Base-by-base conservation (phyloP, 129 eudicot species). In the Arctium lappa region DNA sequence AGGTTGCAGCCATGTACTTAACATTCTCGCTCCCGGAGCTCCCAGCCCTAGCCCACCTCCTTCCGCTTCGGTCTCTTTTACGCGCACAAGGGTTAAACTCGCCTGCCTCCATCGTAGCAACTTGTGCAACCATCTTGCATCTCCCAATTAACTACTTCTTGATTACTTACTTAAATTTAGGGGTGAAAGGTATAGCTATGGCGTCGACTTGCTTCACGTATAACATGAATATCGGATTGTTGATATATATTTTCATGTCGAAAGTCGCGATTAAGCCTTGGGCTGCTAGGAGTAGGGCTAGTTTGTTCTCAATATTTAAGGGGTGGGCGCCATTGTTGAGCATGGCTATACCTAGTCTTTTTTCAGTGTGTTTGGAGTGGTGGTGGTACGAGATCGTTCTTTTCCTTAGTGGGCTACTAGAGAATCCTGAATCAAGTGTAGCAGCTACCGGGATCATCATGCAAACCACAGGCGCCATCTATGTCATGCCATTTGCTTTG, bases 371-470 rank as follows among this genome's bases (percentile, higher is more conserved):
- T 74, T 80, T 95, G 53, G 99, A 95, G 33, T 95, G 99, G 99
- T 95, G 99, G 99, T 95, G 93, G 94, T 95, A 95, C 31, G 99
- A 95, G 79, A 93, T 91, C 30, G 86, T 95, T 63, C 82, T 93
- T 8, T 88, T 95, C 53, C 86, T 95, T 31, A 87, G 97, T 18
- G 97, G 99, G 69, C 65, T 91, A 39, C 75, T 95, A 29, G 74
- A 53, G n/a, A 90, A 95, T 76, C 99, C 99, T 0, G 86, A 93
- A 73, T 88, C 94, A 5, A 79, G 90, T 66, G 94, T 93, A 3
- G 99, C 97, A 0, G 97, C 99, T 2, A 91, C 91, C 68, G 99
- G 97, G 12, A 87, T 95, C 33, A 78, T 95, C 40, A 91, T 95
- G 69, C 97, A 95, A 82, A 91, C 91, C 13, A 88, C 90, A 4